Conservation (phyloP, 1,284 basidiomycete species). For the Blastosporella zonata region DNA sequence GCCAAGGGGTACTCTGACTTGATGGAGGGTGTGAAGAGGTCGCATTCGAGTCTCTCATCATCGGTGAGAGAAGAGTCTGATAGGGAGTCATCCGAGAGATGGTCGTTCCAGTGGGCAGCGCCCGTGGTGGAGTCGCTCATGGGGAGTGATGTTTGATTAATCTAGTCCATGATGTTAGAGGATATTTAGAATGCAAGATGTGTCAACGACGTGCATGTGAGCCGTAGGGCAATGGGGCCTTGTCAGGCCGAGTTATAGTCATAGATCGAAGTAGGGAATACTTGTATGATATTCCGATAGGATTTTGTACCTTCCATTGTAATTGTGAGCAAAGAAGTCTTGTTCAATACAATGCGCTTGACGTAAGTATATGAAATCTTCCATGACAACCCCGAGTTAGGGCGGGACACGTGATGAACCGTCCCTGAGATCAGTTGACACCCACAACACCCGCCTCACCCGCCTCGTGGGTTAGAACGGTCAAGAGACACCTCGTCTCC, state of each 20-base stretch:
- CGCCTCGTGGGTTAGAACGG: too few species aligned
- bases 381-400: not conserved
- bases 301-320: slow-evolving; percentile 7
- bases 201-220: not conserved
- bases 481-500: not conserved
- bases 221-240: not conserved
- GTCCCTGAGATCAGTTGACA: too few species aligned
- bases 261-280: not conserved
- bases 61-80: not conserved
- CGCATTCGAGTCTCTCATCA: not conserved
- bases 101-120: not conserved
- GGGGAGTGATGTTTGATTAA: not conserved
- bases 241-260: slow-evolving; percentile 7
- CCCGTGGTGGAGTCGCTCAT: not conserved
- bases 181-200: not conserved
- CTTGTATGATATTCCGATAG: not conserved
- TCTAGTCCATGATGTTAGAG: not conserved
- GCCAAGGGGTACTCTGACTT: not conserved
- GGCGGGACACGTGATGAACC: not conserved
- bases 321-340: not conserved
- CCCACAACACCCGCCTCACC: too few species aligned
- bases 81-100: not conserved
- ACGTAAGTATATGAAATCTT: not conserved
- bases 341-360: slow-evolving; percentile 1
- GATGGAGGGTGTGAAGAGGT: not conserved